Conservation (phyloP, 805 yeast species). For the Spathaspora sp. region DNA sequence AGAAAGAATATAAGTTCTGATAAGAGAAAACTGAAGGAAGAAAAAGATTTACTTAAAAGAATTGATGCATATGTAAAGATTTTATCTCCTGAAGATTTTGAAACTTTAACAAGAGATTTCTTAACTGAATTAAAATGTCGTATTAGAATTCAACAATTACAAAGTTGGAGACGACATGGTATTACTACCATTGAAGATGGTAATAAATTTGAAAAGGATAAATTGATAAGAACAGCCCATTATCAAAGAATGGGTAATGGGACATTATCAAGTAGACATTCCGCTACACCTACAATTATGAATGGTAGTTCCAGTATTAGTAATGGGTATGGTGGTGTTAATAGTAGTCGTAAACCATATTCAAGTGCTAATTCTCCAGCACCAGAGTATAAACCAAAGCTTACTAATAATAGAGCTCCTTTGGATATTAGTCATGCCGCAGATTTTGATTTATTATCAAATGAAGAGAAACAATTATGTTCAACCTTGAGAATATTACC, state of each 20-base stretch:
- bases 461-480: constrained; percentile 87
- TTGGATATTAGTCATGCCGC: constrained; percentile 73
- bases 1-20: constrained; percentile 77
- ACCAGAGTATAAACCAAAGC: constrained; percentile 41
- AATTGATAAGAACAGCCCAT: constrained; percentile 60
- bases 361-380: constrained; percentile 31
- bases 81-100: constrained; percentile 79
- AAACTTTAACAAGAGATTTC: constrained; percentile 67
- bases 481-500: constrained; percentile 81
- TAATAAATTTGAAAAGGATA: constrained; percentile 82
- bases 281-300: constrained; percentile 11
- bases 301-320: constrained; percentile 5
- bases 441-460: constrained; percentile 76
- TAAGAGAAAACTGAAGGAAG: constrained; percentile 84
- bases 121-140: constrained; percentile 76
- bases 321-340: constrained; percentile 13
- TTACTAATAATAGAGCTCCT: constrained; percentile 45
- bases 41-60: constrained; percentile 72
- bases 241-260: constrained; percentile 53
- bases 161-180: constrained; percentile 91
- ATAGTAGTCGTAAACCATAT: constrained; percentile 11
- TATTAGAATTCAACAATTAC: constrained; percentile 80
- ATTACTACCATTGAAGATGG: constrained; percentile 82
- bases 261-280: constrained; percentile 20
- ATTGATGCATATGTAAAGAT: constrained; percentile 79